These are phyloP conservation scores for Trichophyton simii DNA, from an alignment of 2,329 filamentous ascomycete species.

Conservation along the genomic window DNA sequence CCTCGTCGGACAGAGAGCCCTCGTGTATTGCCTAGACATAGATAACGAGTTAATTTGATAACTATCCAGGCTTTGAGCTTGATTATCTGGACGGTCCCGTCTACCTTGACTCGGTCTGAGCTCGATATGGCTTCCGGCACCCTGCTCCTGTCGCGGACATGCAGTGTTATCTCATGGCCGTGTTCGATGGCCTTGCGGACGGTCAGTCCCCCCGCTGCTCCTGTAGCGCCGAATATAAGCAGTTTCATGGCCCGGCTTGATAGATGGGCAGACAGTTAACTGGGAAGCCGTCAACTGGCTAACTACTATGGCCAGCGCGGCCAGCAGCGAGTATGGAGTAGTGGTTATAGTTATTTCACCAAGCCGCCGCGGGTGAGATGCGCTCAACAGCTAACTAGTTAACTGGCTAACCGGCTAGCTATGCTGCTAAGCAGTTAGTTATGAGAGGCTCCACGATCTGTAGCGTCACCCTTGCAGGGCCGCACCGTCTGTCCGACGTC, in stretches of 20 bases:
- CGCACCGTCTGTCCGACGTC: neutral
- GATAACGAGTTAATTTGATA: neutral
- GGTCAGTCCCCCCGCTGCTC: constrained; percentile 6
- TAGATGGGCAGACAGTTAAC: neutral
- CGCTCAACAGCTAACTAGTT: too few species aligned
- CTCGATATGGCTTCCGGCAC: constrained; percentile 11
- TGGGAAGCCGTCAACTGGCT: neutral
- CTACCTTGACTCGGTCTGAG: constrained; percentile 11
- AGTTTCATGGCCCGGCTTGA: constrained; percentile 17
- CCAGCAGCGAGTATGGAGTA: neutral
- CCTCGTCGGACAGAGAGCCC: constrained; percentile 10
- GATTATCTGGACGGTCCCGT: neutral
- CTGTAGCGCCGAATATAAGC: constrained; percentile 13
- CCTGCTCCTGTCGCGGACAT: constrained; percentile 14
- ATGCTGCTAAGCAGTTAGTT: too few species aligned
- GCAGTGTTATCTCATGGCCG: constrained; percentile 12
- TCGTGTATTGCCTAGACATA: constrained; percentile 8
- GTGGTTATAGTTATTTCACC: neutral
- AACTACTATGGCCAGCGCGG: neutral
- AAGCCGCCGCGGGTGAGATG: neutral
- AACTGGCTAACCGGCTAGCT: too few species aligned
- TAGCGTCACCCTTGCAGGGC: too few species aligned
- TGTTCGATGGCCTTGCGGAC: constrained; percentile 11
- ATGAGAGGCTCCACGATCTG: too few species aligned
- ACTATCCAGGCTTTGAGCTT: too few species aligned